Conservation (phyloP, 495 filamentous ascomycete genomes). For the Penicillium turbatum region DNA sequence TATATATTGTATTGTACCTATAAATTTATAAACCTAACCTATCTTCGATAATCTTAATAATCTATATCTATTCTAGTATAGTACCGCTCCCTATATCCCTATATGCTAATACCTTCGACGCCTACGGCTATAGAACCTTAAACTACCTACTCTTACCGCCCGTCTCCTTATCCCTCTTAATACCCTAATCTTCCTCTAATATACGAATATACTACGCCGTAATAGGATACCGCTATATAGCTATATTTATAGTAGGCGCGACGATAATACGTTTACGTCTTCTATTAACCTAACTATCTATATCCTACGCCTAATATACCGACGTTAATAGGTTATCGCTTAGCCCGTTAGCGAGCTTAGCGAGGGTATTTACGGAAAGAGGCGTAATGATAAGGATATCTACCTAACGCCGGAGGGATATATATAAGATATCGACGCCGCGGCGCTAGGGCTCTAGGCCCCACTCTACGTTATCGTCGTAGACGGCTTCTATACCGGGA, state of each 20-base stretch:
- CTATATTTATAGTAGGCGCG: slow-evolving; percentile 70
- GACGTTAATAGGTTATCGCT: slow-evolving; percentile 56
- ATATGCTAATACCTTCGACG: slow-evolving; percentile 62
- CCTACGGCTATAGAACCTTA: slow-evolving; percentile 56
- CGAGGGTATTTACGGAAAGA: slow-evolving; percentile 63
- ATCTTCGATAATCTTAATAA: slow-evolving; percentile 53
- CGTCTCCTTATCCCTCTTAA: slow-evolving; percentile 14
- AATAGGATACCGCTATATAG: slow-evolving; percentile 74
- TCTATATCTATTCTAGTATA: slow-evolving; percentile 62
- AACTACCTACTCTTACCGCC: slow-evolving; percentile 54
- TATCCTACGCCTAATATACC: slow-evolving; percentile 76
- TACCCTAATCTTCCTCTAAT: slow-evolving; percentile 60
- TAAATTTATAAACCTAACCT: slow-evolving; percentile 10
- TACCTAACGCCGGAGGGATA: slow-evolving; percentile 67
- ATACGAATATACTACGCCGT: slow-evolving; percentile 58
- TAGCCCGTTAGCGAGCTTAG: slow-evolving; percentile 59
- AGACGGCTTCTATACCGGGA: slow-evolving; percentile 58
- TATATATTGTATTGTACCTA: too few relatives aligned
- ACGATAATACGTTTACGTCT: slow-evolving; percentile 48
- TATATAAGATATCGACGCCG: slow-evolving; percentile 57
- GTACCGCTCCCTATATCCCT: slow-evolving; percentile 64
- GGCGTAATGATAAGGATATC: slow-evolving; percentile 71
- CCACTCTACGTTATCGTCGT: slow-evolving; percentile 71
- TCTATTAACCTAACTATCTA: slow-evolving; percentile 49
- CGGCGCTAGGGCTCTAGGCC: slow-evolving; percentile 56